A percentile compares a stretch with the other conserved stretches of the same genome.
Conservation (phyloP, 768 basidiomycete genomes). For the Tylopilus intermedius region DNA sequence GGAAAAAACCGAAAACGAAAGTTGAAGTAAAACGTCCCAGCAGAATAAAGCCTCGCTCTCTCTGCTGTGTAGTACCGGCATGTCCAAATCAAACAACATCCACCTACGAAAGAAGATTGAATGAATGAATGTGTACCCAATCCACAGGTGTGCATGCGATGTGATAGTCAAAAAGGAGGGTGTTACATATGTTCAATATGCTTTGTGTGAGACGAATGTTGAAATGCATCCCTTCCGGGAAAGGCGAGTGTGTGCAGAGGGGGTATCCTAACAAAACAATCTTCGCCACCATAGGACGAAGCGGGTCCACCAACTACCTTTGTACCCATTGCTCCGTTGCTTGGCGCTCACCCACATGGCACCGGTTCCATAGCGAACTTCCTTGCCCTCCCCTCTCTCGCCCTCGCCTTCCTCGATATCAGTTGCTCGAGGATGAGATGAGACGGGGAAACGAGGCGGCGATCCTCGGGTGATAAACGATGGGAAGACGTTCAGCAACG, state of each 20-base stretch:
- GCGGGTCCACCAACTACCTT: conserved; percentile 75
- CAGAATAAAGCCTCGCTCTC: conserved; percentile 1
- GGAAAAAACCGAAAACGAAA: not conserved
- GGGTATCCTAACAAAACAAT: conserved; percentile 60
- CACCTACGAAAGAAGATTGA: conserved; percentile 16
- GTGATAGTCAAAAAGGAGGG: conserved; percentile 28
- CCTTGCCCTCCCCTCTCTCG: conserved; percentile 47
- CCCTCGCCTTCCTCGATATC: conserved; percentile 73
- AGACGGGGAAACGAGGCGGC: conserved; percentile 65
- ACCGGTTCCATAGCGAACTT: conserved; percentile 76
- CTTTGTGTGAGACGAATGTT: conserved; percentile 4
- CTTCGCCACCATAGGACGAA: conserved; percentile 77
- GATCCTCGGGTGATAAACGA: conserved; percentile 64
- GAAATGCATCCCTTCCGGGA: conserved; percentile 3
- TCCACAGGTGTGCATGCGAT: conserved; percentile 8
- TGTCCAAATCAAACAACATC: conserved; percentile 25
- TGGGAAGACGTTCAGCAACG: conserved; percentile 71
- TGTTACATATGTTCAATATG: conserved; percentile 34
- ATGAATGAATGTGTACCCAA: conserved; percentile 17
- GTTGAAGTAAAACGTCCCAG: not conserved
- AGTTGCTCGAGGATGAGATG: conserved; percentile 33
- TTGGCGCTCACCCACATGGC: conserved; percentile 71
- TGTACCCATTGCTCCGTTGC: conserved; percentile 58
- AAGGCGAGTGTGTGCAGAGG: not conserved
- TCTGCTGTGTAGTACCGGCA: conserved; percentile 5